Evolutionary conservation across 805 yeast species (phyloP).

Genomic region (Barnettozyma vustinii): DNA sequence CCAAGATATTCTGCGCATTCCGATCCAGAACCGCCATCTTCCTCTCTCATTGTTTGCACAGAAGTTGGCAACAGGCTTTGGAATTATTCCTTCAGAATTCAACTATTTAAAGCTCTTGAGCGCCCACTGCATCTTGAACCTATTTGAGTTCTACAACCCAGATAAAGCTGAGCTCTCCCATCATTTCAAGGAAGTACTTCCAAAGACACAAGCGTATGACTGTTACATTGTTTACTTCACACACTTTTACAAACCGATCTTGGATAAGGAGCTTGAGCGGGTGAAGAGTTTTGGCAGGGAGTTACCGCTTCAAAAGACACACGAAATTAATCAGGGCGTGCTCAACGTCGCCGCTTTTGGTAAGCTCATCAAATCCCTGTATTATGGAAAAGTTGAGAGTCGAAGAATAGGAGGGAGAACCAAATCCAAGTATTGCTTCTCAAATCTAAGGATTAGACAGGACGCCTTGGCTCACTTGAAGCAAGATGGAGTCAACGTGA

Average conservation of each 20-base stretch:
- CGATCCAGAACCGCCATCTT: background rate
- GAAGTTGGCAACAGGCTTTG: background rate
- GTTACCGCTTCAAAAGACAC: background rate
- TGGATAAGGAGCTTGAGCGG: background rate
- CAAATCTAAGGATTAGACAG: constrained; percentile 4
- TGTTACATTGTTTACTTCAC: constrained; percentile 11
- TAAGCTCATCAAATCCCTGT: constrained; percentile 57
- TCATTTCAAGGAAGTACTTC: constrained; percentile 1
- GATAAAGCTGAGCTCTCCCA: constrained; percentile 7
- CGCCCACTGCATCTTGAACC: constrained; percentile 2
- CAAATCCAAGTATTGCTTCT: constrained; percentile 75
- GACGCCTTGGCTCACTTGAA: background rate
- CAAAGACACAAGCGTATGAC: constrained; percentile 12
- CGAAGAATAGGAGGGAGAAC: constrained; percentile 80
- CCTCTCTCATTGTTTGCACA: background rate
- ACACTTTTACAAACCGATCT: background rate
- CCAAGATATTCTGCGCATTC: background rate
- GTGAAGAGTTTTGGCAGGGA: background rate
- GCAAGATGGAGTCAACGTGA: constrained; percentile 1
- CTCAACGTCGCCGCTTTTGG: constrained; percentile 60
- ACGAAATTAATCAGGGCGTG: background rate
- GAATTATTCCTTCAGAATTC: background rate
- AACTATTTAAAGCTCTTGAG: background rate
- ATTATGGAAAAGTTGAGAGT: constrained; percentile 57
- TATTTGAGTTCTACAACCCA: constrained; percentile 8